Conservation (phyloP, 495 filamentous ascomycete species). For the Cenococcum geophilum region DNA sequence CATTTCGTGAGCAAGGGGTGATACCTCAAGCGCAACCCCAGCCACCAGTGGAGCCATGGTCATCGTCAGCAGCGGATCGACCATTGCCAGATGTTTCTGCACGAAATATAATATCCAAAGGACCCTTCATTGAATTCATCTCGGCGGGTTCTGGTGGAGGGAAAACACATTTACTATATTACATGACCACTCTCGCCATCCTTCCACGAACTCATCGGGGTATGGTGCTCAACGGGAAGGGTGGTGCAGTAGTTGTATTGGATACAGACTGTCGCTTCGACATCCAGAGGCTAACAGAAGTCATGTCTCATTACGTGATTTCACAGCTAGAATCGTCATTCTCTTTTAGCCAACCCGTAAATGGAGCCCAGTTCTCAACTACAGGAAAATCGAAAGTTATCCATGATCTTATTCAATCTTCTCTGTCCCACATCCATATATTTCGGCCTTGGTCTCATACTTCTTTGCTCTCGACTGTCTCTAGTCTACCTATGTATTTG, state of each 20-base stretch:
- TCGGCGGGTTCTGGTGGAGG: slow-evolving; percentile 47
- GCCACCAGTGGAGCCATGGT: neutral
- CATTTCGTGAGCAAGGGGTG: neutral
- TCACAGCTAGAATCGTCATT: neutral
- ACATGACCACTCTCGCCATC: slow-evolving; percentile 54
- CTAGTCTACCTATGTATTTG: slow-evolving; percentile 47
- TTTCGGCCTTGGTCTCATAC: slow-evolving; percentile 52
- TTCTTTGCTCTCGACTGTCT: slow-evolving; percentile 49
- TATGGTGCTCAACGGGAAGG: slow-evolving; percentile 42
- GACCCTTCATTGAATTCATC: slow-evolving; percentile 53
- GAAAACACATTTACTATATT: slow-evolving; percentile 64
- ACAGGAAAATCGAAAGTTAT: slow-evolving; percentile 6
- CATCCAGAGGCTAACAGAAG: slow-evolving; percentile 47
- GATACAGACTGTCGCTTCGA: slow-evolving; percentile 67
- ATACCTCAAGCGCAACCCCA: neutral
- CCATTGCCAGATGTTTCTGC: slow-evolving; percentile 32
- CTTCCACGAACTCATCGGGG: slow-evolving; percentile 43
- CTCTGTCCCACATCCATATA: slow-evolving; percentile 43
- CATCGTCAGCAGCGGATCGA: slow-evolving; percentile 6
- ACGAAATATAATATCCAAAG: slow-evolving; percentile 38
- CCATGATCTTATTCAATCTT: neutral
- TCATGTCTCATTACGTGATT: slow-evolving; percentile 32
- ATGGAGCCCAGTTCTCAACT: neutral
- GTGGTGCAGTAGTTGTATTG: slow-evolving; percentile 58
- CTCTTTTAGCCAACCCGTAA: neutral